A percentile compares a stretch with the other conserved stretches of the same genome.
phyloP scores from a whole-genome alignment of 2,329 filamentous ascomycete species.

The Hirsutella rhossiliensis region DNA sequence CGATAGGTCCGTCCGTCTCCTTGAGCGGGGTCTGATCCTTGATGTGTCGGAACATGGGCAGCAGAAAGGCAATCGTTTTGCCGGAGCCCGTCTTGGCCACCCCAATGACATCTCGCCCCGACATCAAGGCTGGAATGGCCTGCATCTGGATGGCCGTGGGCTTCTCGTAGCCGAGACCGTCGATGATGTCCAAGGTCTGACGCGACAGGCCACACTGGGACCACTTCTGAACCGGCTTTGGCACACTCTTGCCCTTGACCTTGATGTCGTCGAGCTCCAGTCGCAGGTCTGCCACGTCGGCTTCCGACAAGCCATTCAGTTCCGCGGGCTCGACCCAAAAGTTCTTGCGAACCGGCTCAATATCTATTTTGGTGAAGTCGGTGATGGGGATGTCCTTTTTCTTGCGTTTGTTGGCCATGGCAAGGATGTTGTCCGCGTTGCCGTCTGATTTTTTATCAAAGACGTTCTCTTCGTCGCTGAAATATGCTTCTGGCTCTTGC shows the following conservation, averaged over 20 bases:
- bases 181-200: slow-evolving; percentile 77
- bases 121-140: slow-evolving; percentile 90
- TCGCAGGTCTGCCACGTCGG: slow-evolving; percentile 69
- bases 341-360: slow-evolving; percentile 79
- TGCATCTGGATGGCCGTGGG: slow-evolving; percentile 94
- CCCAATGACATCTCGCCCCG: slow-evolving; percentile 86
- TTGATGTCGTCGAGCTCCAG: slow-evolving; percentile 92
- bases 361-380: slow-evolving; percentile 76
- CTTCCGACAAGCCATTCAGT: slow-evolving; percentile 69
- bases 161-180: slow-evolving; percentile 69
- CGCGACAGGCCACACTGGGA: slow-evolving; percentile 86
- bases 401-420: slow-evolving; percentile 56
- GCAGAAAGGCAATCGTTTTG: slow-evolving; percentile 89
- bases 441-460: slow-evolving; percentile 35
- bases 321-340: slow-evolving; percentile 91
- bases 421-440: slow-evolving; percentile 35
- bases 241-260: slow-evolving; percentile 75
- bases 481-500: slow-evolving; percentile 72
- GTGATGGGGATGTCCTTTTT: slow-evolving; percentile 90
- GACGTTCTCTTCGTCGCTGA: slow-evolving; percentile 69
- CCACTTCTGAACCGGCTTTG: slow-evolving; percentile 93
- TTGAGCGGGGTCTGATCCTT: slow-evolving; percentile 80
- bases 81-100: slow-evolving; percentile 97
- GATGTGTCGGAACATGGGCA: slow-evolving; percentile 97
- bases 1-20: slow-evolving; percentile 76